These are phyloP conservation scores for Orbilia brochopaga DNA, from an alignment of 2,329 filamentous ascomycete species.

Conservation along the genomic window DNA sequence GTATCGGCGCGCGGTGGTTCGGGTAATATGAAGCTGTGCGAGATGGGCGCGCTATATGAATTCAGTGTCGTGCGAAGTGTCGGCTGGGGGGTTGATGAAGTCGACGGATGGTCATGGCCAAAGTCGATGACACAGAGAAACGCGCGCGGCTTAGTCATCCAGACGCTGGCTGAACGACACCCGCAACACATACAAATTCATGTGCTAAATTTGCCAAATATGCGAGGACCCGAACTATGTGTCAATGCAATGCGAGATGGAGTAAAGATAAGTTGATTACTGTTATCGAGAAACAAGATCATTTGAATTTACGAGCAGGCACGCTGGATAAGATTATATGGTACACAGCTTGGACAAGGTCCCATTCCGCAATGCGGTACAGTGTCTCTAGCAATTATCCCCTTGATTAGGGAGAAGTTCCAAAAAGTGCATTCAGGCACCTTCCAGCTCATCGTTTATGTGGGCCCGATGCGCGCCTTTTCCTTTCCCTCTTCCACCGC, in stretches of 20 bases:
- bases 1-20: neutral
- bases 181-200: constrained; percentile 1
- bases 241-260: neutral
- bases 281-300: too few species aligned
- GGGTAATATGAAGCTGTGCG: too few species aligned
- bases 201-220: too few species aligned
- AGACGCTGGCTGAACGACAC: neutral
- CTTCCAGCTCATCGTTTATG: constrained; percentile 19
- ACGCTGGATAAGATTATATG: neutral
- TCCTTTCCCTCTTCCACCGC: constrained; percentile 57
- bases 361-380: neutral
- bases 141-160: neutral
- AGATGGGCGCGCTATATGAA: too few species aligned
- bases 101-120: neutral
- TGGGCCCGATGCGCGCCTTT: constrained; percentile 3
- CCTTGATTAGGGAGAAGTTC: too few species aligned
- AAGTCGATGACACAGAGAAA: neutral
- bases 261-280: too few species aligned
- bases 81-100: neutral
- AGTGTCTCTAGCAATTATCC: constrained; percentile 14
- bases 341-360: neutral
- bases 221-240: too few species aligned
- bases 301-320: too few species aligned
- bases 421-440: neutral
- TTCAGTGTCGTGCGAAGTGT: neutral